Evolutionary conservation across 2,329 filamentous ascomycete species (phyloP).

Genomic region (Rosellinia necatrix): DNA sequence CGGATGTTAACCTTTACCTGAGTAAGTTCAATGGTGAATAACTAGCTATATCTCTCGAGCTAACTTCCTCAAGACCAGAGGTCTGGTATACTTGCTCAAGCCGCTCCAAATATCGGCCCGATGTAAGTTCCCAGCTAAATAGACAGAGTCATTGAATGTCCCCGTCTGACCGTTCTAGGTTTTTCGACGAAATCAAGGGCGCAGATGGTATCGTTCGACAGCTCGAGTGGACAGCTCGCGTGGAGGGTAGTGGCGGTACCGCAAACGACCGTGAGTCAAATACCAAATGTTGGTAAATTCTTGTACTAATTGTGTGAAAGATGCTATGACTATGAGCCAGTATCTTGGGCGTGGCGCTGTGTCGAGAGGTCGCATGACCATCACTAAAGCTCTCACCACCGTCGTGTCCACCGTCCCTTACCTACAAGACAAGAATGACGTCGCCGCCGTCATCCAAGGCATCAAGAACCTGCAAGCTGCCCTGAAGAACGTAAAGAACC

Average conservation of each 20-base stretch:
- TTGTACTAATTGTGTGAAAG: constrained; percentile 35
- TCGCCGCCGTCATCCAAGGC: constrained; percentile 65
- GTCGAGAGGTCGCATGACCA: constrained; percentile 65
- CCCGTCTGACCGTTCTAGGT: constrained; percentile 32
- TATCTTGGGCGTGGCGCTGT: constrained; percentile 68
- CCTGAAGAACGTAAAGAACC: constrained; percentile 56
- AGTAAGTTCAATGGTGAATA: constrained; percentile 35
- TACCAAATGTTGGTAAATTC: not conserved
- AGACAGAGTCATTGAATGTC: not conserved
- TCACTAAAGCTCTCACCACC: constrained; percentile 61
- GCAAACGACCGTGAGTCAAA: constrained; percentile 40
- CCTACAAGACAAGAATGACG: constrained; percentile 62
- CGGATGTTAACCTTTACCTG: constrained; percentile 51
- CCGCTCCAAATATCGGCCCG: constrained; percentile 68
- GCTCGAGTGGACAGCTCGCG: constrained; percentile 69
- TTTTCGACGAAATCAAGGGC: constrained; percentile 62
- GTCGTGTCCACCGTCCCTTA: constrained; percentile 64
- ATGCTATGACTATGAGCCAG: constrained; percentile 58
- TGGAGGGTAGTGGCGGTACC: constrained; percentile 58
- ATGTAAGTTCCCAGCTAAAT: constrained; percentile 44
- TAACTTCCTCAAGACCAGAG: constrained; percentile 43
- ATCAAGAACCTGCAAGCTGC: constrained; percentile 64
- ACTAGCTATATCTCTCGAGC: not conserved
- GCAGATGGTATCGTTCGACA: constrained; percentile 65
- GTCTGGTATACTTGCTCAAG: constrained; percentile 65